Evolutionary conservation across 139 green algal genomes (phyloP).

Genomic region (Trebouxia sp.): DNA sequence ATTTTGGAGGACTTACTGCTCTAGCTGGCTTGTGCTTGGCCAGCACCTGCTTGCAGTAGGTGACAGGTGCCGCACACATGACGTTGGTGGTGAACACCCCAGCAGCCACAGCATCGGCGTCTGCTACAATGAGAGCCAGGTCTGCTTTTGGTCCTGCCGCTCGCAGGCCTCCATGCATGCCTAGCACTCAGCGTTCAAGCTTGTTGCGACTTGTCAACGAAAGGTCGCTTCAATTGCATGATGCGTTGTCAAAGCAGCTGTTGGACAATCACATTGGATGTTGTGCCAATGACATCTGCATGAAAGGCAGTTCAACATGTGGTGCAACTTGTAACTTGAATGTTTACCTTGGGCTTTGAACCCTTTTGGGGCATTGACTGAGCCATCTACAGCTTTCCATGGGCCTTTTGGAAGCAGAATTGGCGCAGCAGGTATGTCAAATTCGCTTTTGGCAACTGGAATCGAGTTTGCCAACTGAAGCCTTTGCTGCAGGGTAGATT

Average conservation of each 20-base stretch:
- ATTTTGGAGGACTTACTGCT: slow-evolving; percentile 52
- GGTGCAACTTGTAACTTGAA: background rate
- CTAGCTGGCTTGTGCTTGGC: slow-evolving; percentile 58
- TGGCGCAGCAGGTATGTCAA: slow-evolving; percentile 79
- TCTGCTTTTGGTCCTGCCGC: slow-evolving; percentile 85
- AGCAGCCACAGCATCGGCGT: slow-evolving; percentile 69
- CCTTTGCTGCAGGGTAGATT: background rate
- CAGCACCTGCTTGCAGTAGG: slow-evolving; percentile 91
- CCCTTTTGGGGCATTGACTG: slow-evolving; percentile 81
- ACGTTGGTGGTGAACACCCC: slow-evolving; percentile 97
- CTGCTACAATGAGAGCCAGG: slow-evolving; percentile 87
- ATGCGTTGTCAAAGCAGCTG: background rate
- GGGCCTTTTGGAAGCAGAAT: slow-evolving; percentile 88
- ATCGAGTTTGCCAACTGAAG: background rate
- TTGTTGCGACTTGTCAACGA: background rate
- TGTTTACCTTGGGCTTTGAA: slow-evolving; percentile 80
- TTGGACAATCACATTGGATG: background rate
- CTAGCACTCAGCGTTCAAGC: slow-evolving; percentile 40
- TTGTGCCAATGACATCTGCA: background rate
- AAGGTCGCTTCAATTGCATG: background rate
- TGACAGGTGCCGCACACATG: slow-evolving; percentile 93
- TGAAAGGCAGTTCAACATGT: background rate
- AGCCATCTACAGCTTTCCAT: slow-evolving; percentile 86
- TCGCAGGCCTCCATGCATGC: slow-evolving; percentile 82
- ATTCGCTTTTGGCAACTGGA: slow-evolving; percentile 33